Evolutionary conservation across 441 rosid genomes (phyloP), one percentile per base, ranked within the genome.

Genomic region (Raphanus hybrid): DNA sequence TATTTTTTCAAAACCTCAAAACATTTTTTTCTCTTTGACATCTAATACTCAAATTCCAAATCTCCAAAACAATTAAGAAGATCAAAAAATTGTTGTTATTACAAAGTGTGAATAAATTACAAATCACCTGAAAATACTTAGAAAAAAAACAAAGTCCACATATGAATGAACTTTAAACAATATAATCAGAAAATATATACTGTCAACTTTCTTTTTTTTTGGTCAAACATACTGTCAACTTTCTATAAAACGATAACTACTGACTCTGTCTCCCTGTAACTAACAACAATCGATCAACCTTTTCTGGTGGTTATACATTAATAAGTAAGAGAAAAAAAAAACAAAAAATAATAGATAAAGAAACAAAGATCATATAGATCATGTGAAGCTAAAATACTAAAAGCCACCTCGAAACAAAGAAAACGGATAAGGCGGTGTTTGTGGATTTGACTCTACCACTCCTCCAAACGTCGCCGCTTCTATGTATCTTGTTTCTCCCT

Each of bases 351-450:
- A 32, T 57, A 75, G 66, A 79, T 58, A 23, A 70, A 78, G 74
- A 73, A 75, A 70, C 77, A 67, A 70, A 82, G 78, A 85, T 80
- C 63, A 74, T 54, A 74, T 54, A 74, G 76, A 80, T 74, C 82
- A 65, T 70, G 87, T 77, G 86, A 83, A 77, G 69, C 78, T 79
- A 80, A 63, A 80, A 71, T 81, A 57, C 87, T 86, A 87, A 89
- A 86, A 92, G 74, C 90, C 92, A 83, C 92, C 90, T 39, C 90
- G 97, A 62, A 92, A 87, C 63, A 92, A 79, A 11, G 94, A 92
- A 82, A 94, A 94, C 43, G 97, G 98, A 88, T 90, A 89, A 87
- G 97, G 90, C 82, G 86, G 90, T 54, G 87, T 82, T 66, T 18
- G 73, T 45, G 74, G 71, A 78, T 59, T 82, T 63, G 76, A 64